These are phyloP conservation scores for Pseudogymnoascus verrucosus DNA, from an alignment of 2,329 filamentous ascomycete genomes.

Conservation along the genomic window DNA sequence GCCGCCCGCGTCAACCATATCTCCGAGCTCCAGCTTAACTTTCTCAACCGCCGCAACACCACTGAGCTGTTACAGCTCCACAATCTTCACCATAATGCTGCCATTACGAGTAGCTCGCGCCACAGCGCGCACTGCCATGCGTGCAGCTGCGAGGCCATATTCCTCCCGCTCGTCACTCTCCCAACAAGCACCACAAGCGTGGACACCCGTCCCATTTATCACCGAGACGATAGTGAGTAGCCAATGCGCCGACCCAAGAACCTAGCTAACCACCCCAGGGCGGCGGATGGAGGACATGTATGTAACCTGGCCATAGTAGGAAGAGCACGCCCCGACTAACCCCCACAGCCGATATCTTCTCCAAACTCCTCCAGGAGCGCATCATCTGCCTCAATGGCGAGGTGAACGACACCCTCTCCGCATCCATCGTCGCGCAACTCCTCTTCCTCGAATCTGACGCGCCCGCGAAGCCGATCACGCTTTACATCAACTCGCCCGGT, in stretches of 20 bases:
- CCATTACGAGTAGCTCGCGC: slow-evolving; percentile 20
- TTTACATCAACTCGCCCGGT: slow-evolving; percentile 96
- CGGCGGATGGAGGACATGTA: slow-evolving; percentile 72
- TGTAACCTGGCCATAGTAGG: slow-evolving; percentile 28
- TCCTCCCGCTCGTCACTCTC: slow-evolving; percentile 17
- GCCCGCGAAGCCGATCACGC: slow-evolving; percentile 86
- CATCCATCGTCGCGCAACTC: slow-evolving; percentile 90
- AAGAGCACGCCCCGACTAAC: slow-evolving; percentile 22
- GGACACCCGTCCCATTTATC: slow-evolving; percentile 43
- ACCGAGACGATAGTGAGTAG: slow-evolving; percentile 48
- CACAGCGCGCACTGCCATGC: slow-evolving; percentile 19
- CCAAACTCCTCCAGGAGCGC: slow-evolving; percentile 76
- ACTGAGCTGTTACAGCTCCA: not conserved
- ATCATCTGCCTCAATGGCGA: slow-evolving; percentile 90
- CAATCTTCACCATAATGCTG: slow-evolving; percentile 18
- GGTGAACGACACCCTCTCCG: slow-evolving; percentile 83
- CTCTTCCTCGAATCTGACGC: slow-evolving; percentile 97
- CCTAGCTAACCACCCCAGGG: slow-evolving; percentile 41
- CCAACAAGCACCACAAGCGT: slow-evolving; percentile 25
- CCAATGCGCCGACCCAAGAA: slow-evolving; percentile 18
- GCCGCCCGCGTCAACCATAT: not conserved
- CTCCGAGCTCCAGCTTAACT: not conserved
- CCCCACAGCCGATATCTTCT: slow-evolving; percentile 68
- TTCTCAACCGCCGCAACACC: not conserved
- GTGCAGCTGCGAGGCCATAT: slow-evolving; percentile 18